Percentiles rank a stretch among this genome's conserved stretches.
phyloP scores from a whole-genome alignment of 2,329 filamentous ascomycete genomes.

The Intubia oerlemansii region DNA sequence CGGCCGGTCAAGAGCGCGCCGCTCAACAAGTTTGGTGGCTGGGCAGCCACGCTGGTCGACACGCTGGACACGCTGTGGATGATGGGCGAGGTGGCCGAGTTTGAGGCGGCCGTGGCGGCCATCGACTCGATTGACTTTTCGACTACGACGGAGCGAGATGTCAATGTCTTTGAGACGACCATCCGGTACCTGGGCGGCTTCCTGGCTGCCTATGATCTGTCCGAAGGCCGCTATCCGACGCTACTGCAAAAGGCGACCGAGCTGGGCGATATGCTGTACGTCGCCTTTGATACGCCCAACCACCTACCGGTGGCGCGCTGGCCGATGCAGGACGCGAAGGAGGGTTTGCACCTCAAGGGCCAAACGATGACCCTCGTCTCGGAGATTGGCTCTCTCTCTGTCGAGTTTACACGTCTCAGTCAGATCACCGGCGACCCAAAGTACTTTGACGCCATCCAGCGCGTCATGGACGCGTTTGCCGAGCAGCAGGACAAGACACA shows the following conservation, averaged over 20 bases:
- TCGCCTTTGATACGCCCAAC: constrained; percentile 32
- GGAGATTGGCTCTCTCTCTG: constrained; percentile 33
- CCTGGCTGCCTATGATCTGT: constrained; percentile 43
- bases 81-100: constrained; percentile 44
- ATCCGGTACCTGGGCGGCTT: constrained; percentile 52
- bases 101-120: constrained; percentile 37
- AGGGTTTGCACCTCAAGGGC: background rate
- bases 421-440: constrained; percentile 37
- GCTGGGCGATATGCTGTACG: constrained; percentile 30
- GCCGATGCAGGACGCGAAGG: constrained; percentile 16
- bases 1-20: constrained; percentile 29
- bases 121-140: constrained; percentile 33
- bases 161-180: constrained; percentile 42
- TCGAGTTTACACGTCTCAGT: constrained; percentile 42
- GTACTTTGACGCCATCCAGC: constrained; percentile 39
- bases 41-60: constrained; percentile 46
- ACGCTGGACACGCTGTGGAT: constrained; percentile 53
- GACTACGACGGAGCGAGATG: constrained; percentile 14
- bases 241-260: constrained; percentile 29
- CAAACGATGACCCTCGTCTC: constrained; percentile 14
- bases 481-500: constrained; percentile 28
- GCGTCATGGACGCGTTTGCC: constrained; percentile 34
- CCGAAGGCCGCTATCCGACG: constrained; percentile 17
- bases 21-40: constrained; percentile 30
- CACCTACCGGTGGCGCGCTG: constrained; percentile 25